phyloP scores from a whole-genome alignment of 441 rosid genomes.

The Pelargonium cotyledonis region DNA sequence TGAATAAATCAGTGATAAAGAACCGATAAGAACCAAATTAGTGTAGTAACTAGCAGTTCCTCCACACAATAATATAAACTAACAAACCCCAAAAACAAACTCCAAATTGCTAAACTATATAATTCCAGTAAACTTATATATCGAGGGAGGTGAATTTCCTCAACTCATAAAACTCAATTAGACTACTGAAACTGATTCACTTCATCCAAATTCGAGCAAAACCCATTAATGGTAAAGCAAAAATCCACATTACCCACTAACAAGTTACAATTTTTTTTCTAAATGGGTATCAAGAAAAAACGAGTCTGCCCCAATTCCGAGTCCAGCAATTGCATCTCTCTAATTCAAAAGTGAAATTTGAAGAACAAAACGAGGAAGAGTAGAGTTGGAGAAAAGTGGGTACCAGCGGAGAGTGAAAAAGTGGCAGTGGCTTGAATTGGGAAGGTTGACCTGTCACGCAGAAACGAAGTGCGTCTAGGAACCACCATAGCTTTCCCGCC shows the following conservation, averaged over 20 bases:
- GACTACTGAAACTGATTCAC: neutral
- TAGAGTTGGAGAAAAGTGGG: neutral
- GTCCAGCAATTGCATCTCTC: neutral
- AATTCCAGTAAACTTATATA: neutral
- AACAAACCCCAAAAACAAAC: neutral
- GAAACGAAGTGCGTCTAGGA: slow-evolving; percentile 26
- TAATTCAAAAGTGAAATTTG: neutral
- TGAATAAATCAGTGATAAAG: neutral
- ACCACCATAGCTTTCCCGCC: slow-evolving; percentile 27
- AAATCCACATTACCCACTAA: slow-evolving; percentile 1
- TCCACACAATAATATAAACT: neutral
- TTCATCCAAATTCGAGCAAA: neutral
- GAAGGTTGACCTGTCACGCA: slow-evolving; percentile 24
- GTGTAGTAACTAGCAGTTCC: neutral
- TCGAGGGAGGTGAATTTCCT: neutral
- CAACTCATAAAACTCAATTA: slow-evolving; percentile 2
- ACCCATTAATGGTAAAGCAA: neutral
- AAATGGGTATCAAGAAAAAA: neutral
- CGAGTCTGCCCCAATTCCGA: neutral
- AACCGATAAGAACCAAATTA: neutral
- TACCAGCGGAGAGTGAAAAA: slow-evolving; percentile 28
- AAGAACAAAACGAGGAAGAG: neutral
- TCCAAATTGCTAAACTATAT: neutral
- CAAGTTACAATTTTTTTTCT: neutral
- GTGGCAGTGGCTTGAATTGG: slow-evolving; percentile 11